Evolutionary conservation across 345 rosid species (phyloP).

Genomic region (Brassica nigra): DNA sequence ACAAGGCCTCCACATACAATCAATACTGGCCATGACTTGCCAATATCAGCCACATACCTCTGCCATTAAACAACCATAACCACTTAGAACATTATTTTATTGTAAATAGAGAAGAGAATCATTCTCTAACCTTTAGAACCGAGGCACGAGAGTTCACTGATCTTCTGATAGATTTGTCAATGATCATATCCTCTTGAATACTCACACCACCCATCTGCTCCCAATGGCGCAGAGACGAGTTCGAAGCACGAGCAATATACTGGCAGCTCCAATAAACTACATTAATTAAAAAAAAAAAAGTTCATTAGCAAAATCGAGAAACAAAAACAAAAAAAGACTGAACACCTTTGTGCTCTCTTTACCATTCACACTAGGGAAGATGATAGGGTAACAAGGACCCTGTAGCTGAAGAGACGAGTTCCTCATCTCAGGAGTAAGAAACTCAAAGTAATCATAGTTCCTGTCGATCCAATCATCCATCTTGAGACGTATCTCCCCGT

Average conservation of each 20-base stretch:
- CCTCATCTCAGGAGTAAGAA: constrained; percentile 90
- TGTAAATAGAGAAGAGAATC: constrained; percentile 18
- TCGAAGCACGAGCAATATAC: constrained; percentile 83
- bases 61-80: constrained; percentile 43
- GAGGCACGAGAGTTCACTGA: constrained; percentile 81
- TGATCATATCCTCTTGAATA: constrained; percentile 76
- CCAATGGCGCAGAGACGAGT: constrained; percentile 84
- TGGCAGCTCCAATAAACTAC: constrained; percentile 98
- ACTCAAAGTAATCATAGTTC: constrained; percentile 86
- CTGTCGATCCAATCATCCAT: constrained; percentile 87
- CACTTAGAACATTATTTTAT: neutral
- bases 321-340: neutral
- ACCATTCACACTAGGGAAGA: constrained; percentile 93
- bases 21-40: constrained; percentile 90
- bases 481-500: constrained; percentile 81
- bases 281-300: neutral
- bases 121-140: constrained; percentile 75
- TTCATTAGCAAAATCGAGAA: neutral
- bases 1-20: constrained; percentile 93
- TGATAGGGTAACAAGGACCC: constrained; percentile 97
- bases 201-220: constrained; percentile 89
- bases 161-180: constrained; percentile 81
- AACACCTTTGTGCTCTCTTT: constrained; percentile 6
- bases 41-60: constrained; percentile 95
- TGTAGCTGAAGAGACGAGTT: constrained; percentile 90